These are phyloP conservation scores for Acanthamoeba royreba DNA, from an alignment of 208 protist genomes.

Conservation along the genomic window DNA sequence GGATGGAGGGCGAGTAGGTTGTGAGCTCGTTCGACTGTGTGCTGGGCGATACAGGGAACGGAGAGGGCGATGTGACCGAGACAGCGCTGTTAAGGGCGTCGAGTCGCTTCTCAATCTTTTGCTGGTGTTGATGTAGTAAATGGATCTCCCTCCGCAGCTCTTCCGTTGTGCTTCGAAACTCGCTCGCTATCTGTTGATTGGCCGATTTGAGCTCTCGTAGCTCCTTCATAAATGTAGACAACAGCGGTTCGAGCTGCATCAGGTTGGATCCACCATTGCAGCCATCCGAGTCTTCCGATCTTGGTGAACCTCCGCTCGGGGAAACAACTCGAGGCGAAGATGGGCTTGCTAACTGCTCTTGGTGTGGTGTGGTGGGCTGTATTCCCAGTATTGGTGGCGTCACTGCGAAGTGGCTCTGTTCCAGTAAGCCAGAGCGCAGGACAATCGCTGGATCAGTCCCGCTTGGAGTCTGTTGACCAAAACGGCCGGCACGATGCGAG, in stretches of 20 bases:
- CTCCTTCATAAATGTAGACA: slow-evolving; percentile 16
- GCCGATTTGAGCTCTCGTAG: neutral
- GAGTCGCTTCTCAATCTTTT: neutral
- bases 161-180: neutral
- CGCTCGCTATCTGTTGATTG: neutral
- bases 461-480: neutral
- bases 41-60: neutral
- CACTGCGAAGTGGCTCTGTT: too few species aligned
- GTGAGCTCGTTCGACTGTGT: neutral
- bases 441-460: neutral
- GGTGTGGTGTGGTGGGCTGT: too few species aligned
- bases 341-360: too few species aligned
- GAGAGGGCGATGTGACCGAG: neutral
- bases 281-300: neutral
- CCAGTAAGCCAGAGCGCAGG: too few species aligned
- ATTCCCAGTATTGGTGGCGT: too few species aligned
- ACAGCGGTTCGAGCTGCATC: slow-evolving; percentile 4
- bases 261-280: neutral
- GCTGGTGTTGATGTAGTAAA: neutral
- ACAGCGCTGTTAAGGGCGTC: neutral
- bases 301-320: too few species aligned
- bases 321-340: too few species aligned
- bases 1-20: neutral
- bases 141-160: slow-evolving; percentile 11
- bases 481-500: neutral